phyloP scores from a whole-genome alignment of 2,329 filamentous ascomycete genomes.

The Xylaria digitata region DNA sequence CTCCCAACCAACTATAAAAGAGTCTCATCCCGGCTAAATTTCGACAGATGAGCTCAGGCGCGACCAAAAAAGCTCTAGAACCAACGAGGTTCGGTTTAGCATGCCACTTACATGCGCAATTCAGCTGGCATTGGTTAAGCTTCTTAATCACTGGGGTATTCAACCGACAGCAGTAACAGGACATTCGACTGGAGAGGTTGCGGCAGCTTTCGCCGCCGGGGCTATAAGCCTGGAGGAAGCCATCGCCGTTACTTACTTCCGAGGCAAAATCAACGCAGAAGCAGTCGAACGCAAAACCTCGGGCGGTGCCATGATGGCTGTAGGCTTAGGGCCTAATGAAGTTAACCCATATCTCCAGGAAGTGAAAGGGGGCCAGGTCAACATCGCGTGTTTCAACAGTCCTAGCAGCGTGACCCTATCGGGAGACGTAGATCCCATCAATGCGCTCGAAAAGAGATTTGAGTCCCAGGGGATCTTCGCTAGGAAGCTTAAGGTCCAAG shows the following conservation, averaged over 20 bases:
- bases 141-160: slow-evolving; percentile 40
- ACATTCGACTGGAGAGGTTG: slow-evolving; percentile 53
- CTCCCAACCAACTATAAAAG: slow-evolving; percentile 49
- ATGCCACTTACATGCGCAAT: slow-evolving; percentile 39
- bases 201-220: slow-evolving; percentile 55
- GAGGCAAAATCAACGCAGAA: slow-evolving; percentile 31
- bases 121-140: slow-evolving; percentile 40
- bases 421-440: slow-evolving; percentile 30
- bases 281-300: slow-evolving; percentile 12
- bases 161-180: slow-evolving; percentile 38
- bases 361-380: slow-evolving; percentile 8
- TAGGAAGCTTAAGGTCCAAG: slow-evolving; percentile 31
- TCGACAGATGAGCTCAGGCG: slow-evolving; percentile 41
- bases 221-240: slow-evolving; percentile 38
- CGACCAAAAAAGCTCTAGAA: slow-evolving; percentile 19
- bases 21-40: slow-evolving; percentile 43
- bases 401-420: slow-evolving; percentile 37
- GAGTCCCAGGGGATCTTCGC: slow-evolving; percentile 34
- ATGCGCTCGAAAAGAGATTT: slow-evolving; percentile 18
- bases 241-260: slow-evolving; percentile 38
- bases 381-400: slow-evolving; percentile 39
- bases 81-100: slow-evolving; percentile 33
- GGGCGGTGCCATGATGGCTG: slow-evolving; percentile 36
- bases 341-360: slow-evolving; percentile 25
- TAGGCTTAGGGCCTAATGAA: slow-evolving; percentile 29